These are phyloP conservation scores for Ogataea glucozyma DNA, from an alignment of 805 yeast genomes.

Conservation along the genomic window DNA sequence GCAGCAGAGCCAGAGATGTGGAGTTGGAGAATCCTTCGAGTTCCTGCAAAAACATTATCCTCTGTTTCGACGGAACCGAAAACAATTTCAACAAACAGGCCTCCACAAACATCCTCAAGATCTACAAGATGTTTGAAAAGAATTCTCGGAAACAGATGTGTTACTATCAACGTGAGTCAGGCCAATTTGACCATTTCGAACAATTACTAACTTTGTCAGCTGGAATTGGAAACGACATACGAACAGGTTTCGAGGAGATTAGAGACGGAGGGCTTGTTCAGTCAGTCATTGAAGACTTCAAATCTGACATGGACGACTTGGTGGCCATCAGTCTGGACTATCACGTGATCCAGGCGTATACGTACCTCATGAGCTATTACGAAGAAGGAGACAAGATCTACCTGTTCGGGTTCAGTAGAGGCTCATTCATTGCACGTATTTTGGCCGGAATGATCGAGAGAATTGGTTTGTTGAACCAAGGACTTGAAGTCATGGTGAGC, in stretches of 20 bases:
- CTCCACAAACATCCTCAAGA: conserved; percentile 53
- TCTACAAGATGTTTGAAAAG: conserved; percentile 53
- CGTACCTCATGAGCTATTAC: conserved; percentile 50
- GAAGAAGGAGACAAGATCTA: conserved; percentile 51
- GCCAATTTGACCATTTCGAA: no score
- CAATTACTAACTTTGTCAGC: no score
- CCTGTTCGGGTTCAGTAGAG: conserved; percentile 62
- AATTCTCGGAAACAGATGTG: conserved; percentile 48
- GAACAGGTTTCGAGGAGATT: conserved; percentile 38
- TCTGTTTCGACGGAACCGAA: conserved; percentile 66
- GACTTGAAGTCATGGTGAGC: conserved; percentile 54
- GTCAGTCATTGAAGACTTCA: conserved; percentile 14
- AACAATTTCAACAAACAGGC: conserved; percentile 58
- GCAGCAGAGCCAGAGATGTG: neutral
- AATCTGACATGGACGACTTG: conserved; percentile 29
- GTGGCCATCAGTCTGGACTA: conserved; percentile 55
- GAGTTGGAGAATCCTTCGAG: neutral
- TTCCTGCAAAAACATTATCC: conserved; percentile 44
- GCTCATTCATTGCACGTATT: conserved; percentile 66
- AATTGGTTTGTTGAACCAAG: conserved; percentile 58
- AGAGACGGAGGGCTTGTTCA: conserved; percentile 23
- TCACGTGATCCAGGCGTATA: conserved; percentile 60
- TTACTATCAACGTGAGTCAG: conserved; percentile 58
- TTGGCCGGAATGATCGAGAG: conserved; percentile 64
- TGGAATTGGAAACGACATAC: conserved; percentile 59